A percentile compares a stretch with the other conserved stretches of the same genome.
phyloP scores from a whole-genome alignment of 2,329 filamentous ascomycete species.

The Lasiodiplodia sp. region DNA sequence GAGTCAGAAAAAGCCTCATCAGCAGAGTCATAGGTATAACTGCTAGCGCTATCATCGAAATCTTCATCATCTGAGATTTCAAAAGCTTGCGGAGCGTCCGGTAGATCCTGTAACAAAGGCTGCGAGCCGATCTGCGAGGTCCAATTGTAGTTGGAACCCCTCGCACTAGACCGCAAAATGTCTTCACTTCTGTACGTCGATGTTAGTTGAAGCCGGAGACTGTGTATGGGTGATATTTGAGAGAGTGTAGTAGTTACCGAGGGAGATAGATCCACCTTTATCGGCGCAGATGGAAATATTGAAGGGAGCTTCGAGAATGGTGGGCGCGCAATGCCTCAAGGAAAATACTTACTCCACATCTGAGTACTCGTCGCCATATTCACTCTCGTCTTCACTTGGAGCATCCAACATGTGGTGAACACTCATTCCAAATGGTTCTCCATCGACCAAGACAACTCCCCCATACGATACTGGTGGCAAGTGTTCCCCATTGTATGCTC shows the following conservation, averaged over 20 bases:
- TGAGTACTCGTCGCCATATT: conserved; percentile 39
- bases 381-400: conserved; percentile 62
- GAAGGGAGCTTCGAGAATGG: background rate
- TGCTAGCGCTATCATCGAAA: conserved; percentile 35
- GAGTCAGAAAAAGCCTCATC: conserved; percentile 68
- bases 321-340: background rate
- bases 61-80: conserved; percentile 64
- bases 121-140: conserved; percentile 47
- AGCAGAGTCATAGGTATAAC: conserved; percentile 38
- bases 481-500: conserved; percentile 86
- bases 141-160: conserved; percentile 42
- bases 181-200: conserved; percentile 29
- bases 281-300: background rate
- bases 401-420: conserved; percentile 94
- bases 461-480: conserved; percentile 91
- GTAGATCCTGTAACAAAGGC: conserved; percentile 42
- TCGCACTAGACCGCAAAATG: conserved; percentile 54
- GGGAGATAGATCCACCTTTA: conserved; percentile 6
- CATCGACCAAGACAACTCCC: conserved; percentile 84
- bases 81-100: conserved; percentile 46
- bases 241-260: conserved; percentile 21
- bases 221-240: background rate
- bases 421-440: conserved; percentile 89
- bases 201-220: background rate
- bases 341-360: conserved; percentile 27